A percentile compares a stretch with the other conserved stretches of the same genome.
phyloP scores from a whole-genome alignment of 805 yeast genomes.

The Metschnikowia drakensbergensis region DNA sequence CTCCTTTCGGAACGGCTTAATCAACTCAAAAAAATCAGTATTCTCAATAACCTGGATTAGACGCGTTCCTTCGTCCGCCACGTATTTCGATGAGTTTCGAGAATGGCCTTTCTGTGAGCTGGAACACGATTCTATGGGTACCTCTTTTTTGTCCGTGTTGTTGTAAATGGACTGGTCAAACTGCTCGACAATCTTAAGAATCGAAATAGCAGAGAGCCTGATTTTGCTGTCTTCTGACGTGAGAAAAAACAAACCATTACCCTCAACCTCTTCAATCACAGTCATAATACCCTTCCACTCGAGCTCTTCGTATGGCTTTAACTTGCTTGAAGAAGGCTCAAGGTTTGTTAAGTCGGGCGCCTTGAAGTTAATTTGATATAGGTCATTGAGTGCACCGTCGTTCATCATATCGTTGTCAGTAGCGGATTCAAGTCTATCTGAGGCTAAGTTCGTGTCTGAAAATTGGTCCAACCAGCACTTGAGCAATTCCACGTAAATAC shows the following conservation, averaged over 20 bases:
- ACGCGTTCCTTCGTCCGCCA: slow-evolving; percentile 74
- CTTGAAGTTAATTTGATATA: slow-evolving; percentile 43
- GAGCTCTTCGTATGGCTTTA: slow-evolving; percentile 51
- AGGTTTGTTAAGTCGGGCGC: slow-evolving; percentile 31
- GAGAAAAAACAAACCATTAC: slow-evolving; percentile 87
- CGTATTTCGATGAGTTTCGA: slow-evolving; percentile 64
- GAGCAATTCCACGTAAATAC: slow-evolving; percentile 72
- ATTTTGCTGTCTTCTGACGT: slow-evolving; percentile 81
- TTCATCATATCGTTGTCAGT: slow-evolving; percentile 33
- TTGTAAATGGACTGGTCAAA: slow-evolving; percentile 81
- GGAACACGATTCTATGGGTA: slow-evolving; percentile 19
- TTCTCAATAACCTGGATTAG: slow-evolving; percentile 72
- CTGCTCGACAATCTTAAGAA: slow-evolving; percentile 73
- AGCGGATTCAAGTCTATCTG: slow-evolving; percentile 24
- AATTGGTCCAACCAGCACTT: slow-evolving; percentile 78
- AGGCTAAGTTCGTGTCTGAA: slow-evolving; percentile 25
- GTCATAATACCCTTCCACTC: slow-evolving; percentile 79
- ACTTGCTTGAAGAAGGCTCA: slow-evolving; percentile 14
- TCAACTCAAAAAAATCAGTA: slow-evolving; percentile 61
- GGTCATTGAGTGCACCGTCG: slow-evolving; percentile 37
- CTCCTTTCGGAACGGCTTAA: slow-evolving; percentile 48
- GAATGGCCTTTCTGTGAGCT: slow-evolving; percentile 37
- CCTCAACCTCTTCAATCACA: slow-evolving; percentile 91
- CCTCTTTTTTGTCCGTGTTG: slow-evolving; percentile 28
- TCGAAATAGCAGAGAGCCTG: slow-evolving; percentile 70